Percentiles rank a stretch among this genome's conserved stretches.
These are phyloP conservation scores for Neofusicoccum cordaticola DNA, from an alignment of 2,329 filamentous ascomycete species.

Conservation along the genomic window DNA sequence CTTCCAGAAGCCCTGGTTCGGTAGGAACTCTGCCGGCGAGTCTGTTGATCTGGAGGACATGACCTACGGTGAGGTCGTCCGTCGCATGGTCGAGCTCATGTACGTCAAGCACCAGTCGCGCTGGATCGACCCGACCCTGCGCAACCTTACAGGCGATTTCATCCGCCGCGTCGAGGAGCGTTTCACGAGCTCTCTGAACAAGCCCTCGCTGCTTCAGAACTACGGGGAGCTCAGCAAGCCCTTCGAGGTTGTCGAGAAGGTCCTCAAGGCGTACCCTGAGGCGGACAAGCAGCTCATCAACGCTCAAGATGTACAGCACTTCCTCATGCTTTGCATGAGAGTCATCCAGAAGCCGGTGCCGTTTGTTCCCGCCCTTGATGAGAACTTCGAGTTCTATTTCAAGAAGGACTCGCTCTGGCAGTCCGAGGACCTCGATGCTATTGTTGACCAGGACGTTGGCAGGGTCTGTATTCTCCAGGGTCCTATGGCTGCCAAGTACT, in stretches of 20 bases:
- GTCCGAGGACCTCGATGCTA: constrained; percentile 93
- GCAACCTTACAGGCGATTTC: constrained; percentile 85
- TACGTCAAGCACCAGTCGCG: constrained; percentile 44
- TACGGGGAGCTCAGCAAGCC: constrained; percentile 85
- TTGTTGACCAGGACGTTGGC: constrained; percentile 93
- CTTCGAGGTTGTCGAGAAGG: constrained; percentile 71
- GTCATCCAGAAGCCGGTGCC: constrained; percentile 94
- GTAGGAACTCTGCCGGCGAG: constrained; percentile 41
- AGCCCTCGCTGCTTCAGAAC: constrained; percentile 81
- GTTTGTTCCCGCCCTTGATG: constrained; percentile 92
- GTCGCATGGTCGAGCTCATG: constrained; percentile 47
- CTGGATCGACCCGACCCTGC: constrained; percentile 64
- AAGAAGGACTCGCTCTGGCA: constrained; percentile 99
- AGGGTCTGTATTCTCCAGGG: constrained; percentile 96
- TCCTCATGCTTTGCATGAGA: constrained; percentile 86
- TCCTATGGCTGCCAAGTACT: constrained; percentile 87
- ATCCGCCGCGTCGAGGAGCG: constrained; percentile 96
- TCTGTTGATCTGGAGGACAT: constrained; percentile 48
- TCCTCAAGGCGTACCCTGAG: constrained; percentile 80
- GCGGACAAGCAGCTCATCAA: constrained; percentile 91
- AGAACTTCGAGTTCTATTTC: constrained; percentile 99
- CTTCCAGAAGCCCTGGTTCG: constrained; percentile 51
- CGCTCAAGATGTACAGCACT: constrained; percentile 96
- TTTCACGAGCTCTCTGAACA: constrained; percentile 70
- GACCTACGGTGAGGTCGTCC: constrained; percentile 47